Base-by-base conservation (phyloP, 164 flowering plant genomes). In the Magnolia changhungtana region DNA sequence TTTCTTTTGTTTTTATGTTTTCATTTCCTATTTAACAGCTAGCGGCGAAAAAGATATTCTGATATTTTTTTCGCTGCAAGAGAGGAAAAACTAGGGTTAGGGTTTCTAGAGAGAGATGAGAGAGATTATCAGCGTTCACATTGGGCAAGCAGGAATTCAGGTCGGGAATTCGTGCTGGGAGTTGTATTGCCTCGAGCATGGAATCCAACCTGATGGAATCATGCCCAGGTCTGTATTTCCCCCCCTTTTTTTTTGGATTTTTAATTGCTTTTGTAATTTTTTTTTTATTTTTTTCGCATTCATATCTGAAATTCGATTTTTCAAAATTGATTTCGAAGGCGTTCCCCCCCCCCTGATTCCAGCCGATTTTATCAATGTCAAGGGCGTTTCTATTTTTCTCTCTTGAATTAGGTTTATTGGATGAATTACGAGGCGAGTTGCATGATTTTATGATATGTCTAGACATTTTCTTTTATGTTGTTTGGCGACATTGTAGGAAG, bases 161-260 rank as follows among this genome's bases (percentile, higher is more conserved):
- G 91, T 88, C 1, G 91, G 91, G 5, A 88, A 88, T 76, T 67
- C 89, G 23, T 88, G 91, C 71, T 88, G 90, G 90, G 89, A 86
- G 79, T 86, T 87, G 9, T 88, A 85, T 68, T 85, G 90, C 75
- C 90, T 87, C 73, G 90, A 88, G 72, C 90, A 88, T 84, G 91
- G 81, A 23, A 87, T 88, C 74, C 89, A 87, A 16, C 86, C 87
- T 50, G 91, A 87, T 86, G 91, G 91, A 1, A 82, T 50, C 72
- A 88, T 88, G 91, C 91, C 90, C 55, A 84, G 91, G 91, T 79
- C 11, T 58, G 61, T 19, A n/a, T 3, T 16, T 23, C 23, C 23
- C 8, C 16, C 49, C 4, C 8, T 67, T 52, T 75, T 9, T 50
- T 64, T 45, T 29, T 67, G 10, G 59, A 7, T 52, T 52, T 52